These are phyloP conservation scores for Mycosphaerella sp. DNA, from an alignment of 2,329 filamentous ascomycete genomes.

Conservation along the genomic window DNA sequence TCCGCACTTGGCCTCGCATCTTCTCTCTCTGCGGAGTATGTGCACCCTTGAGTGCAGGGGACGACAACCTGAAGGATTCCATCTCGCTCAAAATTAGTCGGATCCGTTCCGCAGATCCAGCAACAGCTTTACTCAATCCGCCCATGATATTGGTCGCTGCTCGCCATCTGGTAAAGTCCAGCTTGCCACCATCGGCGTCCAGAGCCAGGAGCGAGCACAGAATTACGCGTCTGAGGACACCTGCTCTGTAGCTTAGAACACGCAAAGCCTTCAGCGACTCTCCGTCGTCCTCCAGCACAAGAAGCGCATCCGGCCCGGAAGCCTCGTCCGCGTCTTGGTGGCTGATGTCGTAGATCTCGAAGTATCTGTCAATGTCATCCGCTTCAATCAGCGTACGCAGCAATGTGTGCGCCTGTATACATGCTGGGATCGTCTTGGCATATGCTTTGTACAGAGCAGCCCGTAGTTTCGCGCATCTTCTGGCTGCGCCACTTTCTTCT, in stretches of 20 bases:
- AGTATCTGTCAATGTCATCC: constrained; percentile 82
- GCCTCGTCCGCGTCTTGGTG: constrained; percentile 44
- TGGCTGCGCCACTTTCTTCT: constrained; percentile 64
- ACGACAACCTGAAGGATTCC: constrained; percentile 52
- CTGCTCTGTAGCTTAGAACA: constrained; percentile 59
- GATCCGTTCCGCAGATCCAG: constrained; percentile 58
- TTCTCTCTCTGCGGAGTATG: constrained; percentile 64
- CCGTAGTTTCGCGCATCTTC: constrained; percentile 74
- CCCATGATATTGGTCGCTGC: constrained; percentile 70
- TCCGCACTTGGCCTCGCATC: constrained; percentile 78
- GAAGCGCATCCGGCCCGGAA: constrained; percentile 44
- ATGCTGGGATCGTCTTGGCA: constrained; percentile 62
- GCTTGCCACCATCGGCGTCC: constrained; percentile 69
- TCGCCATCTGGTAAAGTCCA: constrained; percentile 73
- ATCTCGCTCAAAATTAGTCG: constrained; percentile 68
- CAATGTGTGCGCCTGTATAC: constrained; percentile 61
- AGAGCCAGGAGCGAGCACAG: constrained; percentile 85
- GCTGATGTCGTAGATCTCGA: constrained; percentile 58
- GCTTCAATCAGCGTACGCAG: constrained; percentile 70
- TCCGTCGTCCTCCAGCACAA: constrained; percentile 64
- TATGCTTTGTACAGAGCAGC: constrained; percentile 67
- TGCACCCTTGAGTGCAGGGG: constrained; percentile 52
- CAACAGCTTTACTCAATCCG: constrained; percentile 56
- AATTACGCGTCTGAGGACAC: constrained; percentile 74
- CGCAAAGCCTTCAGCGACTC: constrained; percentile 75